Conservation (phyloP, 352 stramenopile genomes). For the Phytophthora parvispora region DNA sequence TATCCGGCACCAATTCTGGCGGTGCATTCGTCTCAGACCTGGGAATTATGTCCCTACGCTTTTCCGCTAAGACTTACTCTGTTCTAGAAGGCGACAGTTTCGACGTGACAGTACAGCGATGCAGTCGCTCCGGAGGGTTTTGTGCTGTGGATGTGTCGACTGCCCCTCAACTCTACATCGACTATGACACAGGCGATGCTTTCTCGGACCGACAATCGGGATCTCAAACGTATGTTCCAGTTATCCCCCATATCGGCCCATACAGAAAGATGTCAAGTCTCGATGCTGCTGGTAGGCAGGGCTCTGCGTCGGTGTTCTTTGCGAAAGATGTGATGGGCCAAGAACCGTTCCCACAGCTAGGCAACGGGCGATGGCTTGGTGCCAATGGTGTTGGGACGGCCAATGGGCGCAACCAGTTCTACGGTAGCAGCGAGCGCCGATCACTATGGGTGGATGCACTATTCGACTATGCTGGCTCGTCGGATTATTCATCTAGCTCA, state of each 20-base stretch:
- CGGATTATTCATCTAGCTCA: conserved; percentile 88
- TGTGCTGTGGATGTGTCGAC: conserved; percentile 71
- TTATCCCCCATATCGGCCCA: conserved; percentile 57
- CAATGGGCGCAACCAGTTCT: conserved; percentile 91
- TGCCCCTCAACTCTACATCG: conserved; percentile 63
- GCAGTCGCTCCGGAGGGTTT: conserved; percentile 55
- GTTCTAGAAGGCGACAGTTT: conserved; percentile 91
- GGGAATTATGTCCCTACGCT: conserved; percentile 89
- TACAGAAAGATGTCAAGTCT: conserved; percentile 76
- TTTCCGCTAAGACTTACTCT: conserved; percentile 75
- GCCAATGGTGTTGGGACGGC: conserved; percentile 85
- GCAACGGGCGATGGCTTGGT: conserved; percentile 64
- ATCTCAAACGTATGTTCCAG: conserved; percentile 53
- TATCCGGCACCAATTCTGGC: conserved; percentile 92
- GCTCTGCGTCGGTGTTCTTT: conserved; percentile 56
- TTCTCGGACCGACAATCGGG: conserved; percentile 61
- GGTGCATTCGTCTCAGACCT: conserved; percentile 95
- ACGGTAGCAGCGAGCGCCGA: conserved; percentile 86
- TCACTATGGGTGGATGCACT: conserved; percentile 81
- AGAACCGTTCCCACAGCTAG: conserved; percentile 82
- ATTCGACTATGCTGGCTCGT: conserved; percentile 92
- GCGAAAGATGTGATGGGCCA: conserved; percentile 66
- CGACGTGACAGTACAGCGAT: conserved; percentile 80
- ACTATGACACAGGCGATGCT: conserved; percentile 82
- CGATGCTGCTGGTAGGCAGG: conserved; percentile 51